Evolutionary conservation across 345 rosid genomes (phyloP), one percentile per base, ranked within the genome.

Genomic region (Populus nigra): DNA sequence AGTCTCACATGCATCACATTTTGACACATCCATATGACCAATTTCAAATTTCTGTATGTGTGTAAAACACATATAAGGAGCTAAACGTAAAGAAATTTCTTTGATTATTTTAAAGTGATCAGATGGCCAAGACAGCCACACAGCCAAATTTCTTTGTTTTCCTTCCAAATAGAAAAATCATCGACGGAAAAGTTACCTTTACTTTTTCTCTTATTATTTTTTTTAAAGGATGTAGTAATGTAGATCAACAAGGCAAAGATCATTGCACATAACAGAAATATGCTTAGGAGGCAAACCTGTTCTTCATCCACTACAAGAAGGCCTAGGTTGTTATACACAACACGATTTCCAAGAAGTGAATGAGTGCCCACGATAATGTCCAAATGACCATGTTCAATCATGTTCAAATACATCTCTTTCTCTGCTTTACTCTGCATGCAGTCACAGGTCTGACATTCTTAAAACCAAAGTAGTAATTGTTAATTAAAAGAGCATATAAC

Each of bases 251-350:
- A 74, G 68, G 72, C 15, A 53, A 70, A 69, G 77, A 35, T 63
- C 25, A 61, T 36, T 36, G 50, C 31, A 81, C 47, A 73, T 27
- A 73, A 78, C 45, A 43, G 49, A 2, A 74, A 67, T 53, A 43
- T 67, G 49, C 74, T 66, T n/a, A 65, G 74, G 77, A 76, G 76
- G 77, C 77, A 76, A 85, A 95, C 99, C 97, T 95, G 99, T 86
- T 95, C 99, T 82, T 95, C 99, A 84, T 95, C 98, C 50, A 93
- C 98, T 59, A 95, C 98, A 83, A 95, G 94, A 84, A 95, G 97
- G 82, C 99, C 99, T 36, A 93, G 89, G 82, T 93, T 95, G 77
- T 83, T 93, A 79, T 95, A 95, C 59, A 89, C 90, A 78, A 95
- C 99, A 57, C 96, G 94, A 85, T 83, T 89, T 82, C 99, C 99